Conservation (phyloP, 192 early-diverging fungal species). For the Coemansia interrupta region DNA sequence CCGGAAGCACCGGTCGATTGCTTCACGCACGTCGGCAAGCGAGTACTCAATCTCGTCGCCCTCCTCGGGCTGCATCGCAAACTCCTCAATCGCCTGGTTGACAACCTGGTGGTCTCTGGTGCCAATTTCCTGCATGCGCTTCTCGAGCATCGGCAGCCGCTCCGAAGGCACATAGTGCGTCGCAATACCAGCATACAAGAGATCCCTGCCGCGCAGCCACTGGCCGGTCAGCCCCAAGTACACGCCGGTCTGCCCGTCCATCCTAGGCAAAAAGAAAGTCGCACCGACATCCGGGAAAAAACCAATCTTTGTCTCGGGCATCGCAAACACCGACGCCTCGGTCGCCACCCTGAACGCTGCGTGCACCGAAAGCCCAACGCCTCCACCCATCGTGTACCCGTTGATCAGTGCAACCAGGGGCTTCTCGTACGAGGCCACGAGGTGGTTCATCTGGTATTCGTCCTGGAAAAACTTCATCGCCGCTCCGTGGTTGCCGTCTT, state of each 20-base stretch:
- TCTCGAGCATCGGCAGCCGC: constrained; percentile 73
- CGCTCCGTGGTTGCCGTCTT: constrained; percentile 21
- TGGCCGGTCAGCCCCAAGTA: constrained; percentile 89
- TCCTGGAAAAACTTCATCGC: constrained; percentile 83
- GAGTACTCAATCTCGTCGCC: constrained; percentile 25
- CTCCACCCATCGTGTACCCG: constrained; percentile 95
- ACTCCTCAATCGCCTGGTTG: constrained; percentile 88
- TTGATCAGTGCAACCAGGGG: constrained; percentile 87
- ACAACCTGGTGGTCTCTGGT: constrained; percentile 72
- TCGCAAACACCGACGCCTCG: constrained; percentile 91
- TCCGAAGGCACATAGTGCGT: constrained; percentile 93
- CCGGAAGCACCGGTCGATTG: constrained; percentile 87
- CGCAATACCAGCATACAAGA: constrained; percentile 90
- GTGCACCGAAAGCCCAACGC: constrained; percentile 92
- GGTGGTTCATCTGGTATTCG: constrained; percentile 91
- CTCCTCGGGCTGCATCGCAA: constrained; percentile 61
- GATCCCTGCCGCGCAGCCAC: constrained; percentile 75
- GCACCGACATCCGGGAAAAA: constrained; percentile 96
- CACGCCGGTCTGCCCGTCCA: constrained; percentile 92
- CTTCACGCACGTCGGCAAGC: constrained; percentile 49
- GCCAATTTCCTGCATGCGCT: constrained; percentile 77
- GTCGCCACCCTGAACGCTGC: constrained; percentile 95
- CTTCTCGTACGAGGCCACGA: constrained; percentile 81
- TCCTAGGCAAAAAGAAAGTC: constrained; percentile 86
- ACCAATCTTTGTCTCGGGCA: constrained; percentile 97